These are phyloP conservation scores for Colletotrichum sp. DNA, from an alignment of 2,329 filamentous ascomycete genomes.

Conservation along the genomic window DNA sequence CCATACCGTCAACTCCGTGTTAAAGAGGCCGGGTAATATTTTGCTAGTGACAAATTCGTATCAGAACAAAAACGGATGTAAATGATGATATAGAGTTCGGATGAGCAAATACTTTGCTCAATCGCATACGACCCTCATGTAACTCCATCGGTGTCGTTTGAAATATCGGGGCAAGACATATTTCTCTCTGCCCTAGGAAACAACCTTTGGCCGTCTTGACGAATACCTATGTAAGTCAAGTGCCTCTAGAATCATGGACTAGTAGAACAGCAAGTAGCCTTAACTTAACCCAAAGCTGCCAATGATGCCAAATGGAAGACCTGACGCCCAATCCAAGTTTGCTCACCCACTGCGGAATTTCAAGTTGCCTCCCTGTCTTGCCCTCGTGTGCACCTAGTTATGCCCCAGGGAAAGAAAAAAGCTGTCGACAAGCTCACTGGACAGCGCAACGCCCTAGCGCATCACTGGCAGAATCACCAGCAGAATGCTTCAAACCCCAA, in stretches of 20 bases:
- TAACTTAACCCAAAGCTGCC: not conserved
- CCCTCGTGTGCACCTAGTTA: not conserved
- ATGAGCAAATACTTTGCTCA: not conserved
- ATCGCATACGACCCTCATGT: not conserved
- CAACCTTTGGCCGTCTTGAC: not conserved
- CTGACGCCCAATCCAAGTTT: not conserved
- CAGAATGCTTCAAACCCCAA: slow-evolving; percentile 4
- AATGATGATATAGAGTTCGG: not conserved
- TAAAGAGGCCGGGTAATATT: not conserved
- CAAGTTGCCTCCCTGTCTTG: not conserved
- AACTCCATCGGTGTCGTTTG: not conserved
- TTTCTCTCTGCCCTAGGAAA: not conserved
- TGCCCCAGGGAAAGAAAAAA: not conserved
- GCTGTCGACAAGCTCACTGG: not conserved
- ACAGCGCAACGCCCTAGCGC: not conserved
- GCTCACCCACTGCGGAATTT: not conserved
- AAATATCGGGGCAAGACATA: not conserved
- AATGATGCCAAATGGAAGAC: not conserved
- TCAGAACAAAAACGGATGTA: not conserved
- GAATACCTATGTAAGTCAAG: not conserved
- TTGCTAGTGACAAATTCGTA: not conserved
- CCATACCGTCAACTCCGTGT: not conserved
- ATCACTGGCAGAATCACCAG: slow-evolving; percentile 13
- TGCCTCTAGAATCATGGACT: not conserved
- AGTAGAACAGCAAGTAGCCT: not conserved